Conservation (phyloP, 2,329 filamentous ascomycete species). For the Rosellinia necatrix region DNA sequence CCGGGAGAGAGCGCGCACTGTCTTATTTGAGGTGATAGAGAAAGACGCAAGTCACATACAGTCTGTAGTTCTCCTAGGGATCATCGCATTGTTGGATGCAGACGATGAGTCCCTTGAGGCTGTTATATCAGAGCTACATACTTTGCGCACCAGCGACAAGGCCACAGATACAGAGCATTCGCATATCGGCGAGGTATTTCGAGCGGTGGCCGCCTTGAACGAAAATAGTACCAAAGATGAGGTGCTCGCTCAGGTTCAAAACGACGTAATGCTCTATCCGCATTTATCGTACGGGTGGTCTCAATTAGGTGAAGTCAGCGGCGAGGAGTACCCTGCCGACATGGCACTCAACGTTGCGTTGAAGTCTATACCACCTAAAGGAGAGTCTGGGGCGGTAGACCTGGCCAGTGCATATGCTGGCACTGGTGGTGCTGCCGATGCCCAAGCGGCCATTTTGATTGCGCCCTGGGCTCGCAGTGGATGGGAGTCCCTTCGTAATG, state of each 20-base stretch:
- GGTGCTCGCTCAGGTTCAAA: slow-evolving; percentile 68
- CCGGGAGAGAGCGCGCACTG: slow-evolving; percentile 74
- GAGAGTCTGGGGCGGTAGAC: slow-evolving; percentile 69
- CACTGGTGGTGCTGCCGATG: slow-evolving; percentile 72
- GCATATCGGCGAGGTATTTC: slow-evolving; percentile 74
- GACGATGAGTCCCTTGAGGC: slow-evolving; percentile 81
- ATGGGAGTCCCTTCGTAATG: slow-evolving; percentile 63
- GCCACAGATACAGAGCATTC: slow-evolving; percentile 67
- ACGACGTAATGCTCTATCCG: slow-evolving; percentile 80
- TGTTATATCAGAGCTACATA: slow-evolving; percentile 76
- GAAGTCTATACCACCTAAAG: slow-evolving; percentile 73
- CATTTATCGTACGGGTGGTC: slow-evolving; percentile 81
- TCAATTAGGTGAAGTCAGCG: slow-evolving; percentile 66
- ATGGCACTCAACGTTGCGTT: slow-evolving; percentile 83
- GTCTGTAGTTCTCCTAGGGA: slow-evolving; percentile 79
- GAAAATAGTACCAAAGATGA: slow-evolving; percentile 54
- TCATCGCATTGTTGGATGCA: slow-evolving; percentile 79
- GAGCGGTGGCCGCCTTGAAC: slow-evolving; percentile 69
- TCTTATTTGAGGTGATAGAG: slow-evolving; percentile 81
- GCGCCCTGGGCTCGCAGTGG: slow-evolving; percentile 76
- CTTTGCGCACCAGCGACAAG: slow-evolving; percentile 69
- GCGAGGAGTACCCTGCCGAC: slow-evolving; percentile 62
- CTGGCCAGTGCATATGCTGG: slow-evolving; percentile 75
- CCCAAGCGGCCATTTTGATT: slow-evolving; percentile 76
- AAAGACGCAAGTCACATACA: slow-evolving; percentile 75